Evolutionary conservation across 148 eudicot species (phyloP).

Genomic region (Fagopyrum esculentum): DNA sequence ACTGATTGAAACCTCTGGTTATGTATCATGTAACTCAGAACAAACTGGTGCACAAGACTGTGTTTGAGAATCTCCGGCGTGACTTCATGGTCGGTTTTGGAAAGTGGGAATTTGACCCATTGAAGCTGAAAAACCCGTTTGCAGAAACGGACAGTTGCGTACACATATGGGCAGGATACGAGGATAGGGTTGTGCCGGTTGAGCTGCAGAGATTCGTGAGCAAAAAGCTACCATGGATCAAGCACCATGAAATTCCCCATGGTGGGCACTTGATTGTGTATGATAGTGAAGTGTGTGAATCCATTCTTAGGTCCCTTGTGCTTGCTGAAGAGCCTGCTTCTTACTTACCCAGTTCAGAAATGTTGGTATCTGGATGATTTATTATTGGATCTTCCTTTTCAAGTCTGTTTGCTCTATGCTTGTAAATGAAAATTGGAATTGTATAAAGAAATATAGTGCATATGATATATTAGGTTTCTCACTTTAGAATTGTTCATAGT

Average conservation of each 20-base stretch:
- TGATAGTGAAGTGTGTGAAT: constrained; percentile 11
- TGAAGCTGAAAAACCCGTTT: constrained; percentile 28
- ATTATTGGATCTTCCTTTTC: neutral
- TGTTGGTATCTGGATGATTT: constrained; percentile 3
- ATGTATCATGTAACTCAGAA: neutral
- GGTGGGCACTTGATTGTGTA: constrained; percentile 14
- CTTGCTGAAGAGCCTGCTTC: constrained; percentile 7
- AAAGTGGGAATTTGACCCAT: constrained; percentile 49
- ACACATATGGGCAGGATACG: constrained; percentile 44
- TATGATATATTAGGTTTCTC: neutral
- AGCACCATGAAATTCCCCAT: constrained; percentile 11
- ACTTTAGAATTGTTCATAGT: neutral
- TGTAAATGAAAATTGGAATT: neutral
- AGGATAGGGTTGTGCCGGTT: constrained; percentile 38
- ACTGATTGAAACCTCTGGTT: neutral
- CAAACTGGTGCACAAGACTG: neutral
- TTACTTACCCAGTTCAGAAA: neutral
- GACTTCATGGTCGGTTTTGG: constrained; percentile 43
- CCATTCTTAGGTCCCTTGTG: constrained; percentile 12
- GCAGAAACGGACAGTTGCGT: constrained; percentile 18
- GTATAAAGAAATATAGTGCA: neutral
- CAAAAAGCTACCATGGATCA: constrained; percentile 7
- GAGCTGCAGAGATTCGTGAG: constrained; percentile 10
- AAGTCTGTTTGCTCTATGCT: constrained; percentile 2
- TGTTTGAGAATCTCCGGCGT: constrained; percentile 20